phyloP scores from a whole-genome alignment of 148 eudicot genomes.

The Persicaria tinctoria region DNA sequence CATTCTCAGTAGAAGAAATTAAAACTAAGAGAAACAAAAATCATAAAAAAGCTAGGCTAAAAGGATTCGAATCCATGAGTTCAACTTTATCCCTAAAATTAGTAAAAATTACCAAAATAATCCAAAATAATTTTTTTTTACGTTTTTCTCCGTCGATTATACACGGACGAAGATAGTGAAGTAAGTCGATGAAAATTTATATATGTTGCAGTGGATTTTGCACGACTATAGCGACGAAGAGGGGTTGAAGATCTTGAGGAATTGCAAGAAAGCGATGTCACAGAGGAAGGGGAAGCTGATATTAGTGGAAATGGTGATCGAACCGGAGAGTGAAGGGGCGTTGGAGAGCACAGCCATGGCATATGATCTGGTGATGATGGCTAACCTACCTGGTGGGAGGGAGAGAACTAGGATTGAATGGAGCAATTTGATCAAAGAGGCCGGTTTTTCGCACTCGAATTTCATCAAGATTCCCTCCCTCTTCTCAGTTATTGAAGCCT shows the following conservation, averaged over 20 bases:
- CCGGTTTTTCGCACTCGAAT: constrained; percentile 24
- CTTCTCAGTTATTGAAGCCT: constrained; percentile 24
- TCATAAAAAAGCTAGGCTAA: no score
- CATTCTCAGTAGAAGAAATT: no score
- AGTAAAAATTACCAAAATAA: no score
- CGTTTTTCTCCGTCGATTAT: no score
- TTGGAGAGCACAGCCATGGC: constrained; percentile 18
- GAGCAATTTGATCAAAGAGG: constrained; percentile 18
- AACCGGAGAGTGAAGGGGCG: constrained; percentile 17
- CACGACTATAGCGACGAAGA: constrained; percentile 39
- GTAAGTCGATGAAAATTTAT: no score
- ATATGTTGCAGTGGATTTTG: constrained; percentile 23
- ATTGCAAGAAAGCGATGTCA: constrained; percentile 26
- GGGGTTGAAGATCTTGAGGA: constrained; percentile 27
- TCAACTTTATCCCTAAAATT: no score
- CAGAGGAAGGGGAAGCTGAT: constrained; percentile 28
- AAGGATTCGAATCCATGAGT: no score
- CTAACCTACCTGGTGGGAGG: constrained; percentile 25
- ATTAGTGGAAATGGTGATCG: constrained; percentile 19
- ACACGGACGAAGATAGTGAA: no score
- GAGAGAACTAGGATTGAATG: constrained; percentile 31
- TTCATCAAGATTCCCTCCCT: constrained; percentile 22
- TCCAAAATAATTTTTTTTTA: no score
- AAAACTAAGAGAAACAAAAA: no score
- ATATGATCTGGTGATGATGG: constrained; percentile 26